A percentile compares a stretch with the other conserved stretches of the same genome.
These are phyloP conservation scores for Pestalotiopsis sp. DNA, from an alignment of 2,329 filamentous ascomycete genomes.

Conservation along the genomic window DNA sequence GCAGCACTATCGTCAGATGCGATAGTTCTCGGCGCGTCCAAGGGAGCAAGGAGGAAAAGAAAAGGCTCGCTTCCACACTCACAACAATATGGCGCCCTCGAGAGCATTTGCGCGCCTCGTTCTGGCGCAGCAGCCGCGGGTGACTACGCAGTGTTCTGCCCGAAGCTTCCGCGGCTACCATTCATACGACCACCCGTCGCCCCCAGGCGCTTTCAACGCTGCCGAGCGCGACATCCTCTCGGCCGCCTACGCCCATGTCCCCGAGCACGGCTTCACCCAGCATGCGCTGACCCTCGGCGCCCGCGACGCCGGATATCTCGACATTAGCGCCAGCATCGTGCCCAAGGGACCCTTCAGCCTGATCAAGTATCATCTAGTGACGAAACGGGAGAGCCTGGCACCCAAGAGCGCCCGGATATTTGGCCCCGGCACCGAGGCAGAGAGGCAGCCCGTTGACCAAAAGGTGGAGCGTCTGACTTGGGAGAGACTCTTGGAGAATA, in stretches of 20 bases:
- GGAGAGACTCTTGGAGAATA: conserved; percentile 76
- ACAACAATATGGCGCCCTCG: conserved; percentile 8
- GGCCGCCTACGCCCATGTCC: conserved; percentile 78
- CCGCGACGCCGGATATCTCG: conserved; percentile 81
- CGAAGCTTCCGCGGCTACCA: conserved; percentile 56
- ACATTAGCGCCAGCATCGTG: conserved; percentile 83
- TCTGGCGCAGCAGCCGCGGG: background rate
- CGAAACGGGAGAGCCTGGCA: conserved; percentile 63
- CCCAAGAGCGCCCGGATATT: conserved; percentile 40
- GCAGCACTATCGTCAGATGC: background rate
- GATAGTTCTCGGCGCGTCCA: background rate
- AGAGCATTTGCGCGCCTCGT: conserved; percentile 1
- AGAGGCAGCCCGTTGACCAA: conserved; percentile 50
- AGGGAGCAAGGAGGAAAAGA: background rate
- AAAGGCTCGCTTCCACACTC: background rate
- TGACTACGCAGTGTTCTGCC: background rate
- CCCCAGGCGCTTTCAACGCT: conserved; percentile 63
- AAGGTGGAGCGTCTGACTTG: conserved; percentile 74
- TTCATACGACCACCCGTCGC: conserved; percentile 68
- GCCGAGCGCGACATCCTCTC: conserved; percentile 78
- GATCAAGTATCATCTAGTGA: conserved; percentile 75
- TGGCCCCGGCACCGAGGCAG: conserved; percentile 28
- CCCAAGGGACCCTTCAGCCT: conserved; percentile 80
- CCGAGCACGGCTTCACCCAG: conserved; percentile 78
- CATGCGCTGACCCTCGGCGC: conserved; percentile 76